Evolutionary conservation across 2,329 filamentous ascomycete genomes (phyloP).

Genomic region (Colletotrichum orbiculare): DNA sequence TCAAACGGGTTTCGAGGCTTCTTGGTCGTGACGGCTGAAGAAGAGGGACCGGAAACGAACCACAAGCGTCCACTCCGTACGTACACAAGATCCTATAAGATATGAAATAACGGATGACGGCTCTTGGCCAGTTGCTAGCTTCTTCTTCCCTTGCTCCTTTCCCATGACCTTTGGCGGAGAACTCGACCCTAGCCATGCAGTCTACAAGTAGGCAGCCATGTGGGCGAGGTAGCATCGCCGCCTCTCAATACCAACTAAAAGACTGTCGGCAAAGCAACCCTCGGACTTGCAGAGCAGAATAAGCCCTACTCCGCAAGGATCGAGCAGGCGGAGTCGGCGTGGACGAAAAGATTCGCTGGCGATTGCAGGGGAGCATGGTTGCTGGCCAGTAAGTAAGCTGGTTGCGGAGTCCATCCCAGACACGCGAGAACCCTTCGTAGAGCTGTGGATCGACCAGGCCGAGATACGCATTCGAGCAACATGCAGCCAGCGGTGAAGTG

Average conservation of each 20-base stretch:
- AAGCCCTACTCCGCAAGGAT: slow-evolving; percentile 6
- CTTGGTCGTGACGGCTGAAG: background rate
- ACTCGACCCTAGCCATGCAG: background rate
- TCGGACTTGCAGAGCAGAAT: background rate
- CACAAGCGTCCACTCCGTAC: too few species aligned
- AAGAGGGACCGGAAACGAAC: background rate
- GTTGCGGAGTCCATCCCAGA: background rate
- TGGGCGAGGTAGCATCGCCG: slow-evolving; percentile 15
- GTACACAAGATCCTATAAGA: too few species aligned
- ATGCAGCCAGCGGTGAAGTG: too few species aligned
- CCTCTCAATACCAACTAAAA: background rate
- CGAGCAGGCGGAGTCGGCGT: background rate
- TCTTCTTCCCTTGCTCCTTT: too few species aligned
- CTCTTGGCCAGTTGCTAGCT: too few species aligned
- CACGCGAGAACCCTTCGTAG: too few species aligned
- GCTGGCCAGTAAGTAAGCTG: background rate
- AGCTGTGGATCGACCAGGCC: too few species aligned
- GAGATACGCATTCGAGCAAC: too few species aligned
- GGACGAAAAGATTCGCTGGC: too few species aligned
- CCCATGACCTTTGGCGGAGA: too few species aligned
- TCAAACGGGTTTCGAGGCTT: too few species aligned
- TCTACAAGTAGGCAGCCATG: slow-evolving; percentile 10
- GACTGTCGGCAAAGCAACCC: background rate
- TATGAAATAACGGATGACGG: too few species aligned
- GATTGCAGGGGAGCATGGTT: background rate